Base-by-base conservation (phyloP, 1,284 basidiomycete species). In the Cryptococcus sp. region DNA sequence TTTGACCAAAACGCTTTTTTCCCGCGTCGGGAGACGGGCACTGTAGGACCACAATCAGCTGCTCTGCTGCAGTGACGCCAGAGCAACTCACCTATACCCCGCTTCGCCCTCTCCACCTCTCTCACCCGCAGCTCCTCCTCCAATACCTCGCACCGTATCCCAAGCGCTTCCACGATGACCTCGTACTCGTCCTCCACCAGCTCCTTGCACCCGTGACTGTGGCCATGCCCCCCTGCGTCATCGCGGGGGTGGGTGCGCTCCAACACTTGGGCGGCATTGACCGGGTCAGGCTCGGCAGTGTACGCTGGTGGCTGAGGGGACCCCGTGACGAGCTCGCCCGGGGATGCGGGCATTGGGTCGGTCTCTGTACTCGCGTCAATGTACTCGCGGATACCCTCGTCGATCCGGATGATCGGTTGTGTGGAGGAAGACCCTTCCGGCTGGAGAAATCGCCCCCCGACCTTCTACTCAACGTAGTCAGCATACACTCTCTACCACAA, bases 241-340 rank as follows among this genome's bases (percentile, higher is more conserved):
- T 47, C 61, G 21, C 57, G 38, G 2, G 71, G 72, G 54, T 75
- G 72, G n/a, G 64, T 62, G 11, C 59, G 63, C 7, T 61, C 58
- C 11, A 73, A 60, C 3, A 72, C 47, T 16, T 67, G 61, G 5
- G 66, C 33, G 18, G 55, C 59, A 39, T 65, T 64, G 46, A 67
- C 44, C 12, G 66, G 65, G 18, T 65, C 66, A 3, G 70, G 67
- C 11, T 66, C 52, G 7, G 66, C 62, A 12, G 67, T 66, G 60
- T 75, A 75, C 3, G 72, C 70, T 0, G 72, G 72, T 7, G 70
- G 71, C 16, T 60, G 54, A 20, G 38, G 45, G 13, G 46, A 40
- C 15, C 59, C 58, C 0, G 51, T 20, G 21, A 40, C 15, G 9
- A 50, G 45, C 11, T n/a, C 39, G 18, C 48, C 37, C 1, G 63